These are phyloP conservation scores for Neurospora intermedia DNA, from an alignment of 495 filamentous ascomycete genomes.

Conservation along the genomic window DNA sequence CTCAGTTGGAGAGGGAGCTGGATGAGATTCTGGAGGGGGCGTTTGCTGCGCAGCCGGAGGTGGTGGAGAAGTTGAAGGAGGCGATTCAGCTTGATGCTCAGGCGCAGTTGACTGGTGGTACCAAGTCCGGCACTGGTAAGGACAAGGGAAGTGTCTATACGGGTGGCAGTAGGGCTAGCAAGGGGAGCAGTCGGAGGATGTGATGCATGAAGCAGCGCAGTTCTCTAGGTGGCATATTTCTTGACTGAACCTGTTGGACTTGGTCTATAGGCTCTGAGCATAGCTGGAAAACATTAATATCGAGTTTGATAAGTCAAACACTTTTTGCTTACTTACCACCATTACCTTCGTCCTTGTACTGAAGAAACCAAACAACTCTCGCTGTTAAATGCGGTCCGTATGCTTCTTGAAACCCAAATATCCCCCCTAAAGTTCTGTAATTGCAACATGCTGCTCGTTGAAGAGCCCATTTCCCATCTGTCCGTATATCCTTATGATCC, in stretches of 20 bases:
- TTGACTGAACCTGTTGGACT: neutral
- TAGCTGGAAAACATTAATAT: neutral
- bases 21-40: slow-evolving; percentile 33
- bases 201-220: neutral
- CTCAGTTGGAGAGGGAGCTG: slow-evolving; percentile 34
- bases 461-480: neutral
- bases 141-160: neutral
- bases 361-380: neutral
- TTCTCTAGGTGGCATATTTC: neutral
- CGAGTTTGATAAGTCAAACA: neutral
- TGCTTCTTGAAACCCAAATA: neutral
- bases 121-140: slow-evolving; percentile 8
- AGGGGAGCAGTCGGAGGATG: neutral
- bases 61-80: slow-evolving; percentile 39
- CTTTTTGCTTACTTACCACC: neutral
- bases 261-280: neutral
- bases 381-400: neutral
- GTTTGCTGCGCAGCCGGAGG: slow-evolving; percentile 37
- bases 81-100: slow-evolving; percentile 36
- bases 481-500: neutral
- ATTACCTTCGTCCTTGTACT: neutral
- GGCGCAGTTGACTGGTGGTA: slow-evolving; percentile 13
- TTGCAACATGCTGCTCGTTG: neutral
- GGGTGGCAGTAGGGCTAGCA: neutral
- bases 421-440: neutral